Base-by-base conservation (phyloP, 2,329 filamentous ascomycete species). In the Hypoxylon sp. region DNA sequence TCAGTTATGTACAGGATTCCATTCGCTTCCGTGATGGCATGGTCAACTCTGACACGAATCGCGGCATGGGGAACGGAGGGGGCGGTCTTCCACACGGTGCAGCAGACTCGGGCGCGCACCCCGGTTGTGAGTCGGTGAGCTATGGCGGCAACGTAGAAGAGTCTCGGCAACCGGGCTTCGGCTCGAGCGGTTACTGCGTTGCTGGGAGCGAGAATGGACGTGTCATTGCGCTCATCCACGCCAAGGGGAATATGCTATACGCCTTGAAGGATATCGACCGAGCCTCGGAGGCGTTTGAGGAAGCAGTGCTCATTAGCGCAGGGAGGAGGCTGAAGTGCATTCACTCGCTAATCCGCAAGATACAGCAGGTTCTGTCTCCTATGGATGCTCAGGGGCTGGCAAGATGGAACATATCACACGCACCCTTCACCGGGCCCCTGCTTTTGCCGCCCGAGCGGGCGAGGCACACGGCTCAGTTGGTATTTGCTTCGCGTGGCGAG, bases 211-310 rank as follows among this genome's bases (percentile, higher is more conserved):
- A 99, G 66, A 98, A 97, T 71, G 95, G 94, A 7, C 86, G 95
- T 58, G 92, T 99, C 69, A 83, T 99, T 40, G 90, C 92, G n/a
- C 82, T 99, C 13, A 87, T 98, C 35, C 95, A 99, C 75, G 93
- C 94, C 17, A 99, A 98, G 74, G 95, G 94, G n/a, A 98, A 98
- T 62, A 96, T 98, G 89, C 81, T 98, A 1, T 99, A 99, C 75
- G 87, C 91, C 21, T 78, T 96, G 24, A 94, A 94, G 41, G 89
- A 97, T 64, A 90, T 95, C 63, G 80, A 83, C 33, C 85, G 83
- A 35, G 95, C 95, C 37, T 92, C 94, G 1, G 85, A 87, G 67
- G 92, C 95, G 3, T 99, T 99, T 67, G 95, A 99, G 73, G 92
- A 97, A 73, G 94, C 93, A 0, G 92, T 99, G 3, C 77, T 97